These are phyloP conservation scores for Pichia terricola DNA, from an alignment of 1,139 yeast species.

Conservation along the genomic window DNA sequence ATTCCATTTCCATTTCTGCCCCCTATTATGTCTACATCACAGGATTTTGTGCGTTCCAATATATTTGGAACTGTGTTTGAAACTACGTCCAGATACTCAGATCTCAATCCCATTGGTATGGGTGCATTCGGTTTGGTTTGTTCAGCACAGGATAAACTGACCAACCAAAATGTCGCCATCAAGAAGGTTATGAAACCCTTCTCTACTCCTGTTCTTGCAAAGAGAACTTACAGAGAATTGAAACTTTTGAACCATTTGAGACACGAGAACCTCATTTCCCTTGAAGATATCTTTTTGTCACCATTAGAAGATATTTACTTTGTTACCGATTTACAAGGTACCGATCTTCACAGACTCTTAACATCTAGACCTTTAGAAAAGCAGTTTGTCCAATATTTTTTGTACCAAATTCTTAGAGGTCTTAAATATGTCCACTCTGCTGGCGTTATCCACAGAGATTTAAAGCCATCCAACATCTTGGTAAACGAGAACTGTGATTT, in stretches of 20 bases:
- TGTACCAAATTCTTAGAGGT: constrained; percentile 90
- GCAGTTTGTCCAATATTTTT: constrained; percentile 91
- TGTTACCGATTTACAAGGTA: constrained; percentile 94
- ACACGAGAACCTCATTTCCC: constrained; percentile 88
- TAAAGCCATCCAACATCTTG: constrained; percentile 86
- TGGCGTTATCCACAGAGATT: constrained; percentile 91
- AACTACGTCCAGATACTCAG: constrained; percentile 83
- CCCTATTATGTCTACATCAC: constrained; percentile 9
- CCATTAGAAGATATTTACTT: constrained; percentile 95
- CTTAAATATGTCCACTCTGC: constrained; percentile 94
- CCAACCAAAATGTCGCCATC: constrained; percentile 86
- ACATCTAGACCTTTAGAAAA: constrained; percentile 91
- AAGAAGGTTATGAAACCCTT: constrained; percentile 97
- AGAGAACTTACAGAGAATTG: constrained; percentile 91
- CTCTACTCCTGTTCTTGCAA: constrained; percentile 87
- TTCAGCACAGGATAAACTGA: constrained; percentile 86
- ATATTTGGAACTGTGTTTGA: constrained; percentile 88
- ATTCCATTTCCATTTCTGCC: neutral
- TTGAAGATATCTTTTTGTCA: constrained; percentile 88
- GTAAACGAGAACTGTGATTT: constrained; percentile 94
- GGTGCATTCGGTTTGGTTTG: constrained; percentile 98
- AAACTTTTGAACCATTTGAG: constrained; percentile 85
- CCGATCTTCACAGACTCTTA: constrained; percentile 84
- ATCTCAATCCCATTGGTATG: constrained; percentile 96
- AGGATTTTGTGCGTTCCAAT: constrained; percentile 33